Percentiles rank a stretch among this genome's conserved stretches.
Conservation (phyloP, 1,284 basidiomycete species). For the Microbotryomycetes sp. region DNA sequence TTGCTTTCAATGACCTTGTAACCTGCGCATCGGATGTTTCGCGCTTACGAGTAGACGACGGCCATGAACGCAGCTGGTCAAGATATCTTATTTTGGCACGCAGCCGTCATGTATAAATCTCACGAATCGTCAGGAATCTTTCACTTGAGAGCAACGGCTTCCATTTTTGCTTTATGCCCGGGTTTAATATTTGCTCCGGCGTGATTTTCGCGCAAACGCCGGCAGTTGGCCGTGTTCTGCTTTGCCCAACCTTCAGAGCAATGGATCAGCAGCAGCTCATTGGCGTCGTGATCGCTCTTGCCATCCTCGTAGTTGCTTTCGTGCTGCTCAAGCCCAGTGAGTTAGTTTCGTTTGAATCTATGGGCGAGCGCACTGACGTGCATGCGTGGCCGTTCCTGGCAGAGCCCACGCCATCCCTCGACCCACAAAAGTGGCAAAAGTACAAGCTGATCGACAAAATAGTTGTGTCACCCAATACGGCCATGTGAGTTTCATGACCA, state of each 20-base stretch:
- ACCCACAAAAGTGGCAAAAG: constrained; percentile 67
- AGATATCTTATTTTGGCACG: too few species aligned
- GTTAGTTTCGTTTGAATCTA: neutral
- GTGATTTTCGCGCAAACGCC: neutral
- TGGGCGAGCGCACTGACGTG: neutral
- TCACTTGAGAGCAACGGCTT: too few species aligned
- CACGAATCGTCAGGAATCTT: too few species aligned
- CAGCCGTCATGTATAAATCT: too few species aligned
- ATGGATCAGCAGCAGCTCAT: constrained; percentile 23
- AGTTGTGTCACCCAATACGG: constrained; percentile 87
- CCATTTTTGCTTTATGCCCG: too few species aligned
- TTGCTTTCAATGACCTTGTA: neutral
- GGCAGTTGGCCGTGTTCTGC: neutral
- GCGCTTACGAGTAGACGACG: too few species aligned
- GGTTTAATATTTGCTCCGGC: too few species aligned
- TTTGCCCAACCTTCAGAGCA: neutral
- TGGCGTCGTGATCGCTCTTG: constrained; percentile 22
- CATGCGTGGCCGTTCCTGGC: neutral
- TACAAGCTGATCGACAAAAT: constrained; percentile 77
- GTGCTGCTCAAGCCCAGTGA: constrained; percentile 17
- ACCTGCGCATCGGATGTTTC: too few species aligned
- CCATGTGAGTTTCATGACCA: constrained; percentile 55
- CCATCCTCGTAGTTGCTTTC: constrained; percentile 24
- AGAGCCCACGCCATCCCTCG: constrained; percentile 53
- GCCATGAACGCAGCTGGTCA: too few species aligned